These are phyloP conservation scores for Ogataea trehalophila DNA, from an alignment of 805 yeast species.

Conservation along the genomic window DNA sequence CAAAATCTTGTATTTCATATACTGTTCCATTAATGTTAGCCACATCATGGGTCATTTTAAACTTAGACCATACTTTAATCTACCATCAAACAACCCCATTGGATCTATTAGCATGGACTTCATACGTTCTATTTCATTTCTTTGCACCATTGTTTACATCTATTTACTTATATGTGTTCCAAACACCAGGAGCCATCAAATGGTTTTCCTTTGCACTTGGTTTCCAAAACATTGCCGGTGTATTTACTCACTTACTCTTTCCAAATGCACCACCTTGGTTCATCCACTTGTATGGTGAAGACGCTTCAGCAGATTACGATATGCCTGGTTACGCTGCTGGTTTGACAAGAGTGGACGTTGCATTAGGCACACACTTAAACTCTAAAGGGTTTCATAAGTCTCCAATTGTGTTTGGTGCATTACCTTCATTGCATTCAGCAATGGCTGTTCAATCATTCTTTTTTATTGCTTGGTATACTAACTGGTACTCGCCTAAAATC, in stretches of 20 bases:
- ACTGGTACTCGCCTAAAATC: constrained; percentile 32
- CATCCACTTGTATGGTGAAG: constrained; percentile 55
- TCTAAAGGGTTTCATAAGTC: constrained; percentile 60
- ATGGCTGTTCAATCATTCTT: constrained; percentile 53
- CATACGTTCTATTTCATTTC: constrained; percentile 58
- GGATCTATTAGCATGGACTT: constrained; percentile 57
- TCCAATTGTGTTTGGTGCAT: constrained; percentile 75
- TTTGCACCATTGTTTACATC: constrained; percentile 58
- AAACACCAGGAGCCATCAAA: constrained; percentile 57
- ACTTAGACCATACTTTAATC: constrained; percentile 37
- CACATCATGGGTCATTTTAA: constrained; percentile 45
- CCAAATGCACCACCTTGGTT: constrained; percentile 80
- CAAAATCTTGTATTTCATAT: constrained; percentile 21
- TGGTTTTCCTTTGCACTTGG: constrained; percentile 54
- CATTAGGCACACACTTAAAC: constrained; percentile 55
- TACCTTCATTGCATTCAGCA: constrained; percentile 64
- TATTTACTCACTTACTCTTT: constrained; percentile 52
- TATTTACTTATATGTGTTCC: constrained; percentile 60
- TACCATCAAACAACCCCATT: constrained; percentile 38
- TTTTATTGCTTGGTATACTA: constrained; percentile 36
- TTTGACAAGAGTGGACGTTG: constrained; percentile 56
- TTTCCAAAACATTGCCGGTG: constrained; percentile 54
- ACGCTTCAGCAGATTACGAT: constrained; percentile 50
- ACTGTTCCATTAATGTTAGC: constrained; percentile 39
- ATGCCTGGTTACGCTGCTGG: constrained; percentile 73